A percentile compares a stretch with the other conserved stretches of the same genome.
phyloP scores from a whole-genome alignment of 257 asterid species.

The Striga asiatica region DNA sequence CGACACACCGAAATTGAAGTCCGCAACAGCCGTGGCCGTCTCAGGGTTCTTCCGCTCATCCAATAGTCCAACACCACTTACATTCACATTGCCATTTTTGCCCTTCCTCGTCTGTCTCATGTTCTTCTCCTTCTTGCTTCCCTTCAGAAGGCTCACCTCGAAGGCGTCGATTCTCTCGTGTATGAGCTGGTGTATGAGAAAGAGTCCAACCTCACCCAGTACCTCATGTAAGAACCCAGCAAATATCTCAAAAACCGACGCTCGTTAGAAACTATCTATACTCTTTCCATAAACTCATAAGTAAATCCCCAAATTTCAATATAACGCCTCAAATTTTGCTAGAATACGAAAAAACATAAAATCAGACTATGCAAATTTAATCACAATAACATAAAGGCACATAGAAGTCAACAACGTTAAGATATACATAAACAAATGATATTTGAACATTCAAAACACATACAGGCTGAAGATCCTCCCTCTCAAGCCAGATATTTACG shows the following conservation, averaged over 20 bases:
- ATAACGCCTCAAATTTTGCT: not conserved
- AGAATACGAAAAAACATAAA: not conserved
- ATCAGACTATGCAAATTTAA: not conserved
- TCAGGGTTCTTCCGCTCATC: conserved; percentile 23
- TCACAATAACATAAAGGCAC: not conserved
- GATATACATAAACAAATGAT: not conserved
- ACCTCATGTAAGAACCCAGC: conserved; percentile 56
- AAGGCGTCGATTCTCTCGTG: conserved; percentile 61
- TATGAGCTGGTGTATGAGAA: conserved; percentile 59
- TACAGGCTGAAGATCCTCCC: conserved; percentile 91
- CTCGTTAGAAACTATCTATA: too few relatives aligned
- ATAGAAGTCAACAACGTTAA: not conserved
- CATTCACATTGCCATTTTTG: conserved; percentile 15
- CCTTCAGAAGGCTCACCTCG: conserved; percentile 37
- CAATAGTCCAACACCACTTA: conserved; percentile 4
- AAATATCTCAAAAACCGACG: too few relatives aligned
- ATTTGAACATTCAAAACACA: too few relatives aligned
- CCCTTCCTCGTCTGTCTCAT: conserved; percentile 37
- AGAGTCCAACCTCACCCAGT: conserved; percentile 73
- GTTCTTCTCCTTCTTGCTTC: conserved; percentile 26
- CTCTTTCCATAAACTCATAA: too few relatives aligned
- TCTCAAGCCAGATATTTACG: conserved; percentile 65
- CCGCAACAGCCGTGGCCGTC: conserved; percentile 21
- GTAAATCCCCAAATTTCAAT: not conserved
- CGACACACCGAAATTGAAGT: conserved; percentile 16